phyloP scores from a whole-genome alignment of 805 yeast genomes.

The Nakazawaea anatomiae region DNA sequence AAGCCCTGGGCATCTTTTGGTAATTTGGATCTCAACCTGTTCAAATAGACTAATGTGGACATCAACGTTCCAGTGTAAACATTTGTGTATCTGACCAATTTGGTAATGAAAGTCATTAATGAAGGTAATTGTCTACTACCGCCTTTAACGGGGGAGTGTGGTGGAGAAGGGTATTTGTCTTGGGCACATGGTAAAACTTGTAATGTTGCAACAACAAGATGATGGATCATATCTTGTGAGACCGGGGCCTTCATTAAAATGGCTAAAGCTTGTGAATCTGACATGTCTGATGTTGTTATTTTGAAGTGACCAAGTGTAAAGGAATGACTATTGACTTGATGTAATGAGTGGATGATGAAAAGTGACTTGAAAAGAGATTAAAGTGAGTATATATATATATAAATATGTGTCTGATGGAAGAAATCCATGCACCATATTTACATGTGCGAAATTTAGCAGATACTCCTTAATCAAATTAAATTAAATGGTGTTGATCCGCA shows the following conservation, averaged over 20 bases:
- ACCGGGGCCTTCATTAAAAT: slow-evolving; percentile 60
- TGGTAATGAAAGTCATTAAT: slow-evolving; percentile 67
- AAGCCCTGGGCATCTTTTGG: slow-evolving; percentile 72
- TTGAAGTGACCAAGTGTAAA: background rate
- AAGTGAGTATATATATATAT: background rate
- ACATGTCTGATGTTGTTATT: slow-evolving; percentile 22
- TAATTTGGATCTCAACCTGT: slow-evolving; percentile 51
- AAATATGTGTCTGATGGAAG: background rate
- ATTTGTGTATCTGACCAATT: slow-evolving; percentile 66
- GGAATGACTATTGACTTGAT: background rate
- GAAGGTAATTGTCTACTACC: slow-evolving; percentile 50
- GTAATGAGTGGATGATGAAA: background rate
- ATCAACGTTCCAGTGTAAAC: slow-evolving; percentile 77
- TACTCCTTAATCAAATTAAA: background rate
- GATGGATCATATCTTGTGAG: slow-evolving; percentile 69
- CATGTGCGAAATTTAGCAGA: background rate
- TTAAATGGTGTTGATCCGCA: background rate
- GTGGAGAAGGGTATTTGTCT: slow-evolving; percentile 17
- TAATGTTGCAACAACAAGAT: slow-evolving; percentile 57
- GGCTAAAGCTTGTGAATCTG: slow-evolving; percentile 50
- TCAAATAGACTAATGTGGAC: slow-evolving; percentile 65
- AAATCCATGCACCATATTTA: background rate
- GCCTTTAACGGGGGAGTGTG: slow-evolving; percentile 14
- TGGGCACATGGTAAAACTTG: slow-evolving; percentile 62
- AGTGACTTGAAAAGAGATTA: background rate